Base-by-base conservation (phyloP, 495 filamentous ascomycete genomes). In the Trichocladium uniseriatum region DNA sequence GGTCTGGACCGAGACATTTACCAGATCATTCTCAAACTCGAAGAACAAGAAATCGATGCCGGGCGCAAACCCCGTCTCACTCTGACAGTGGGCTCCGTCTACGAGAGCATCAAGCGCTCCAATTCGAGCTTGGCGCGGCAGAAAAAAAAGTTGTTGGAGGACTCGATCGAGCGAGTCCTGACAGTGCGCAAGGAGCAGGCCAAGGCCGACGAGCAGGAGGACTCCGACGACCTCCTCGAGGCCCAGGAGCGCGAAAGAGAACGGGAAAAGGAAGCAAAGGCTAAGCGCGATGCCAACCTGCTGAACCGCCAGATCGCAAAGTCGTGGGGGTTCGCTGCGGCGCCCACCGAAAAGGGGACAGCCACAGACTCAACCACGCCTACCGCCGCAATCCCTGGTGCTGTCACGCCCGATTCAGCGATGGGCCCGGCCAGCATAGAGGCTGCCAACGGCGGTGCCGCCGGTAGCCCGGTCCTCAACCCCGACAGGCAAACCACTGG, bases 81-180 rank as follows among this genome's bases (percentile, higher is more conserved):
- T 13, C 63, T 87, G 13, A 81, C 84, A 3, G 73, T 83, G 1
- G 62, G 77, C 1, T 64, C 65, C 1, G 78, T 94, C 9, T 92
- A 89, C 61, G 84, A 88, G 13, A 70, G 71, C 43, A 86, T 95
- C 54, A 86, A 87, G 57, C 72, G 72, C 53, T 94, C 87, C 4
- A 95, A 95, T 59, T 94, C 89, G 1, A 86, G 81, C 51, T 63
- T 95, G 32, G 87, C 85, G 38, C 73, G 89, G 13, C 82, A 82
- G 54, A 86, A 84, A 6, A 94, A 92, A 66, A 79, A 78, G 45
- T 69, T 82, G 13, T 67, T 98, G 13, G 86, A 95, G 61, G 83
- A 89, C 56, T 85, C 87, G 39, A 86, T 97, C 53, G 89, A 95
- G 59, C 74, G 88, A 18, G 86, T 94, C 2, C 71, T 98, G 24